Conservation (phyloP, 352 stramenopile species). For the Phytophthora capsici region DNA sequence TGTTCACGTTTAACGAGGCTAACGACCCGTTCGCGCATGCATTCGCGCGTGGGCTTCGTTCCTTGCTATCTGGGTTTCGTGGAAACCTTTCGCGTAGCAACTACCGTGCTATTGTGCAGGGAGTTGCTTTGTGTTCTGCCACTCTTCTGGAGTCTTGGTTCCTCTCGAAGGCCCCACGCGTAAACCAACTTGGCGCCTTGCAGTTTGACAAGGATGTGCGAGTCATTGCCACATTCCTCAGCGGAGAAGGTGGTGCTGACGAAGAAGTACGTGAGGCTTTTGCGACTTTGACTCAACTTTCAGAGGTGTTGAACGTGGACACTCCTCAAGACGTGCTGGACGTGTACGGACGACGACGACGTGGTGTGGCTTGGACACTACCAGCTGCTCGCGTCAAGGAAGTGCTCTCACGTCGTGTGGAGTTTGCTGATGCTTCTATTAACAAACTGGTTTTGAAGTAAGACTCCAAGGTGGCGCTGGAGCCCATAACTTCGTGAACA, state of each 20-base stretch:
- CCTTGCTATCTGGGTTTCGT: conserved; percentile 60
- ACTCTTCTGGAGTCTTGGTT: conserved; percentile 77
- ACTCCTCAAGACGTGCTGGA: conserved; percentile 74
- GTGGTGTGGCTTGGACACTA: conserved; percentile 76
- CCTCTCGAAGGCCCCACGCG: conserved; percentile 49
- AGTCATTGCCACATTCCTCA: conserved; percentile 73
- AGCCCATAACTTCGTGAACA: not conserved
- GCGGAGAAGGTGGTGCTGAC: conserved; percentile 40
- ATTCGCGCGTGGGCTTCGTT: conserved; percentile 70
- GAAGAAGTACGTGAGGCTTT: conserved; percentile 69
- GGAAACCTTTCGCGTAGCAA: conserved; percentile 65
- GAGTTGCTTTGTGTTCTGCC: conserved; percentile 45
- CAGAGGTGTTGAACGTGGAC: conserved; percentile 79
- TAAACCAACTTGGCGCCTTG: conserved; percentile 84
- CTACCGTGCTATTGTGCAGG: conserved; percentile 59
- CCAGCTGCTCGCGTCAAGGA: conserved; percentile 76
- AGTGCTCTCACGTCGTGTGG: conserved; percentile 74
- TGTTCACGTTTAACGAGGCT: conserved; percentile 88
- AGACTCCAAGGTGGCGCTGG: conserved; percentile 1
- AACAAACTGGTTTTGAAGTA: conserved; percentile 66
- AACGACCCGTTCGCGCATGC: conserved; percentile 87
- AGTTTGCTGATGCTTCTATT: conserved; percentile 74
- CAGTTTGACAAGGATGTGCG: conserved; percentile 90
- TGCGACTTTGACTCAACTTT: conserved; percentile 66
- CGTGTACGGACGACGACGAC: conserved; percentile 67